These are phyloP conservation scores for Quercus phellos DNA, from an alignment of 331 rosid species.

Conservation along the genomic window DNA sequence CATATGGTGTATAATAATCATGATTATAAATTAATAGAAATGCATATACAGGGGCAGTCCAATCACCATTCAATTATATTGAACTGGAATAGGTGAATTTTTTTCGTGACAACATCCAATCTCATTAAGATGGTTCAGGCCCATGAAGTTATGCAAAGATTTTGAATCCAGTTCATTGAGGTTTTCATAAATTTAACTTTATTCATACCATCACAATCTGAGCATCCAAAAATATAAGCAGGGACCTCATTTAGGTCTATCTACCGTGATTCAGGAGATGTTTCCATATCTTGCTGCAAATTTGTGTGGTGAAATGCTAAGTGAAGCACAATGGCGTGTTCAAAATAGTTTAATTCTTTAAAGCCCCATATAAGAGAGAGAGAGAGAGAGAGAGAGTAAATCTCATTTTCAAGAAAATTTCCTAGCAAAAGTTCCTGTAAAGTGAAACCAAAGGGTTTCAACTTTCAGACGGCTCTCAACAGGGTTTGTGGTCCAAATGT, in stretches of 20 bases:
- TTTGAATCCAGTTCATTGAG: too few species aligned
- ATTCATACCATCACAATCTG: too few species aligned
- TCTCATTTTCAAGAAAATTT: too few species aligned
- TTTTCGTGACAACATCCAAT: background rate
- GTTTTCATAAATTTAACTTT: too few species aligned
- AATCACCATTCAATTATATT: background rate
- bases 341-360: background rate
- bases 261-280: too few species aligned
- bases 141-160: too few species aligned
- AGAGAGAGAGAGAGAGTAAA: too few species aligned
- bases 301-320: background rate
- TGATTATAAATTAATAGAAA: too few species aligned
- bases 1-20: too few species aligned
- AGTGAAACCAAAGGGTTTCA: background rate
- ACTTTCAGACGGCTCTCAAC: background rate
- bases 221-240: too few species aligned
- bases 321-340: background rate
- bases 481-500: background rate
- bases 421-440: background rate
- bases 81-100: background rate
- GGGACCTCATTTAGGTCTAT: too few species aligned
- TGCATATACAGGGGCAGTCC: too few species aligned
- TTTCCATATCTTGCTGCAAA: background rate
- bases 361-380: background rate
- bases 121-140: background rate